phyloP scores from a whole-genome alignment of 2,329 filamentous ascomycete species.

The Pleomassaria siparia region DNA sequence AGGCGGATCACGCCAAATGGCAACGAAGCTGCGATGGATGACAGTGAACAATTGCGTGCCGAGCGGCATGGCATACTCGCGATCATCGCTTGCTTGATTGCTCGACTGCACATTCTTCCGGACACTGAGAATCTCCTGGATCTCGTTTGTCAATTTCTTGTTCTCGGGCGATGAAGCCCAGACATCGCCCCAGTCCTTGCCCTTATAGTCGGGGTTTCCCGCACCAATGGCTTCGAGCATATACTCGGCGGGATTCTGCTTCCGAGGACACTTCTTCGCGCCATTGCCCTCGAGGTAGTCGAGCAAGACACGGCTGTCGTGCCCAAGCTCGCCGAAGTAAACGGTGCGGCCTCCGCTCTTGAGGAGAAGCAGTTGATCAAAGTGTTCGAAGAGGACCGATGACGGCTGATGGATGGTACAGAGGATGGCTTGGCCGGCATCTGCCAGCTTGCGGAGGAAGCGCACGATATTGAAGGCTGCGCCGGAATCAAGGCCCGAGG shows the following conservation, averaged over 20 bases:
- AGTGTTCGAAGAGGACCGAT: slow-evolving; percentile 82
- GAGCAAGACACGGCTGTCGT: slow-evolving; percentile 69
- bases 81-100: slow-evolving; percentile 43
- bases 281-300: slow-evolving; percentile 57
- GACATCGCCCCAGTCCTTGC: slow-evolving; percentile 49
- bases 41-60: slow-evolving; percentile 46
- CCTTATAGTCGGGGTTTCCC: slow-evolving; percentile 46
- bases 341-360: slow-evolving; percentile 78
- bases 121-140: slow-evolving; percentile 43
- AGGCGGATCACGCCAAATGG: slow-evolving; percentile 67
- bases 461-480: slow-evolving; percentile 76
- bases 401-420: slow-evolving; percentile 93
- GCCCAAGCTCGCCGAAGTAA: slow-evolving; percentile 83
- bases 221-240: slow-evolving; percentile 53
- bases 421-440: slow-evolving; percentile 82
- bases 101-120: slow-evolving; percentile 36
- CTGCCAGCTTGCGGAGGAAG: slow-evolving; percentile 74
- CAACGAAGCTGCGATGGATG: slow-evolving; percentile 54
- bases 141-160: slow-evolving; percentile 41
- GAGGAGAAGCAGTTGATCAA: slow-evolving; percentile 78
- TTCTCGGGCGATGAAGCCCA: slow-evolving; percentile 48
- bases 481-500: slow-evolving; percentile 71
- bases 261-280: slow-evolving; percentile 53
- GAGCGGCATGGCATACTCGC: slow-evolving; percentile 49
- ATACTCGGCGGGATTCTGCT: slow-evolving; percentile 58